Evolutionary conservation across 768 basidiomycete species (phyloP).

Genomic region (Amylocystis lapponica): DNA sequence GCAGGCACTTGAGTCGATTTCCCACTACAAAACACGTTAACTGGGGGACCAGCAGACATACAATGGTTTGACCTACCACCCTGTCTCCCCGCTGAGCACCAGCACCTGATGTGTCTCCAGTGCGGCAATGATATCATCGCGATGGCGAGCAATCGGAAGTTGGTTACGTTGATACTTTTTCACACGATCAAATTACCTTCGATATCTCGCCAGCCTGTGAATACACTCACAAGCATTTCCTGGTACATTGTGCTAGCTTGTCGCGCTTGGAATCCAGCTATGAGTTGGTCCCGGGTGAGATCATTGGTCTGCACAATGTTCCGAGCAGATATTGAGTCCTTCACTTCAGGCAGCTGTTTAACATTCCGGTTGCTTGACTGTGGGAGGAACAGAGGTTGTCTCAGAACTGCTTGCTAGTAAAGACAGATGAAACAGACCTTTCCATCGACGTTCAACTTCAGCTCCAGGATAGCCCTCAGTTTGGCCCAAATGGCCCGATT

Average conservation of each 20-base stretch:
- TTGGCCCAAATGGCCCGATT: constrained; percentile 72
- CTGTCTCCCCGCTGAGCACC: constrained; percentile 81
- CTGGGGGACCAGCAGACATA: too few species aligned
- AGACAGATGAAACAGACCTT: constrained; percentile 33
- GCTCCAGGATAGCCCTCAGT: constrained; percentile 55
- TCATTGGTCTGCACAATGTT: constrained; percentile 5
- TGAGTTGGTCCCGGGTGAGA: constrained; percentile 44
- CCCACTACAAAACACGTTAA: constrained; percentile 46
- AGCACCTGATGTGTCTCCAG: constrained; percentile 77
- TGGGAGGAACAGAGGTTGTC: too few species aligned
- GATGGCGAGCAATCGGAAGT: constrained; percentile 84
- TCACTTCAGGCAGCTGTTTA: constrained; percentile 13
- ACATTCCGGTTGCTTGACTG: too few species aligned
- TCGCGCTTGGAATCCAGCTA: constrained; percentile 53
- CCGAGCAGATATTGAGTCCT: constrained; percentile 2
- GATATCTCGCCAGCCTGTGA: not conserved
- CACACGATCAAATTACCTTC: too few species aligned
- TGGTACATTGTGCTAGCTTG: constrained; percentile 65
- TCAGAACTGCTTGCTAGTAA: too few species aligned
- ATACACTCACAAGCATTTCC: constrained; percentile 73
- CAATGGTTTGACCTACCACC: constrained; percentile 42
- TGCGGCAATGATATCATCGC: constrained; percentile 61
- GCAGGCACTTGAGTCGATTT: constrained; percentile 96
- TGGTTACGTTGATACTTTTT: constrained; percentile 63
- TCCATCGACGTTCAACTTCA: constrained; percentile 41